phyloP scores from a whole-genome alignment of 148 eudicot species.

The Rhododendron williamsianum region DNA sequence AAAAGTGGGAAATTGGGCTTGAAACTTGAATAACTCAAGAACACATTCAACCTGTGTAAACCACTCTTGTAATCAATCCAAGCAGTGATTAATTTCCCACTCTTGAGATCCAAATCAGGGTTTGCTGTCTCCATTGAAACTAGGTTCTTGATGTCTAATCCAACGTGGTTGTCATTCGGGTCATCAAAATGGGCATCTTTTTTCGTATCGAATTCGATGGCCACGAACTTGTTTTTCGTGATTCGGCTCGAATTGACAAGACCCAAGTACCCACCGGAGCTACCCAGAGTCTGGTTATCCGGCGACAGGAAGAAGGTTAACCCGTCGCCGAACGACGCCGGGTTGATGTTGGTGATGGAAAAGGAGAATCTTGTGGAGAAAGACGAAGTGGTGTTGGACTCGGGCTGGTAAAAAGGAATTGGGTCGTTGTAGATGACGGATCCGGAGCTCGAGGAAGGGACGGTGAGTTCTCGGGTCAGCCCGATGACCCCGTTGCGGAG shows the following conservation, averaged over 20 bases:
- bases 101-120: conserved; percentile 49
- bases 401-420: conserved; percentile 42
- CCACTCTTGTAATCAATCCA: conserved; percentile 78
- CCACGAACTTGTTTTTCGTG: conserved; percentile 66
- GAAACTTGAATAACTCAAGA: conserved; percentile 39
- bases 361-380: conserved; percentile 74
- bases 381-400: conserved; percentile 49
- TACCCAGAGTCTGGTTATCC: conserved; percentile 49
- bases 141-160: conserved; percentile 62
- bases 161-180: conserved; percentile 74
- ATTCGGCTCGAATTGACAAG: conserved; percentile 59
- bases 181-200: conserved; percentile 56
- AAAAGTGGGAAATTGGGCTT: conserved; percentile 54
- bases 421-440: conserved; percentile 60
- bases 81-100: conserved; percentile 52
- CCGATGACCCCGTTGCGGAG: conserved; percentile 55
- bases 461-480: conserved; percentile 51
- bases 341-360: conserved; percentile 45
- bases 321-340: conserved; percentile 67
- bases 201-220: conserved; percentile 74
- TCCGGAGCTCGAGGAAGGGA: conserved; percentile 76
- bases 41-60: conserved; percentile 35
- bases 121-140: conserved; percentile 44
- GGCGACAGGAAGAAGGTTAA: conserved; percentile 73
- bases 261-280: conserved; percentile 77